Conservation (phyloP, 169 alveolate species). For the Cryptosporidium meleagridis region DNA sequence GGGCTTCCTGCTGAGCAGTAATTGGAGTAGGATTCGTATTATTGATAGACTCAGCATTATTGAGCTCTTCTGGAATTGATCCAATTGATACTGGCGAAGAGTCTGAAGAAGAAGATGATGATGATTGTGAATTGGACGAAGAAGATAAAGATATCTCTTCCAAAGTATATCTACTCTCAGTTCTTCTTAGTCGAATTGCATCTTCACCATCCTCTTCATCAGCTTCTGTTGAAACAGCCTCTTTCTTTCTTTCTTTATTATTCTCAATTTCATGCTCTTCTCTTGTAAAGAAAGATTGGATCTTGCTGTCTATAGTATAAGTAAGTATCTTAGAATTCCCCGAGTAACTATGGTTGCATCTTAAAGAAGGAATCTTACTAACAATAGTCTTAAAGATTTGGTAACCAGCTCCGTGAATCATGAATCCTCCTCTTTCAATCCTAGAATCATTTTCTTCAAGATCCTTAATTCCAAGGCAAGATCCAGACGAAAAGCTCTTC, state of each 20-base stretch:
- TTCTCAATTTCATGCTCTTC: slow-evolving; percentile 67
- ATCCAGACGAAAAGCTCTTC: background rate
- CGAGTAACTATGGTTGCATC: slow-evolving; percentile 44
- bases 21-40: slow-evolving; percentile 38
- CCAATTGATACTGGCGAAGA: slow-evolving; percentile 22
- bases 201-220: background rate
- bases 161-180: slow-evolving; percentile 4
- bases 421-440: background rate
- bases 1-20: background rate
- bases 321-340: slow-evolving; percentile 18
- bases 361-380: slow-evolving; percentile 47
- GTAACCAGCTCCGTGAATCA: slow-evolving; percentile 35
- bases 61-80: slow-evolving; percentile 22
- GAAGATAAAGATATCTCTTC: slow-evolving; percentile 3
- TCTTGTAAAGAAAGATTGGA: slow-evolving; percentile 42
- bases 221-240: slow-evolving; percentile 74
- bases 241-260: slow-evolving; percentile 26
- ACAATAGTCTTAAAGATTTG: slow-evolving; percentile 29
- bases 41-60: slow-evolving; percentile 4
- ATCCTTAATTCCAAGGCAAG: background rate
- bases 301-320: slow-evolving; percentile 29
- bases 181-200: background rate
- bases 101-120: background rate
- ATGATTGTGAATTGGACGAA: background rate
- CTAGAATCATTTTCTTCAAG: background rate